A percentile compares a stretch with the other conserved stretches of the same genome.
These are phyloP conservation scores for Galium porrigens DNA, from an alignment of 305 asterid species.

Conservation along the genomic window DNA sequence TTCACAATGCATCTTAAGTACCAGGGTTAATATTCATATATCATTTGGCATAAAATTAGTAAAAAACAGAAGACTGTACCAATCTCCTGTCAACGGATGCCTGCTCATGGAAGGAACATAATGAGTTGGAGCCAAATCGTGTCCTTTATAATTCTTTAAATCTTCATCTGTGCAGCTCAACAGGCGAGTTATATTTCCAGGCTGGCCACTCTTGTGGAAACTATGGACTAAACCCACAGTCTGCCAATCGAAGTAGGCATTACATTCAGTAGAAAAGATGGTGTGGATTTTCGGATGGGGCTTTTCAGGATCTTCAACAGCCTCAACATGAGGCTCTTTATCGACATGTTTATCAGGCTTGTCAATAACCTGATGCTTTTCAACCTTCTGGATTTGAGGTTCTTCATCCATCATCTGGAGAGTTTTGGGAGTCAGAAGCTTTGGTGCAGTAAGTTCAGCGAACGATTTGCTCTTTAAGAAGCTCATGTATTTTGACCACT, in stretches of 20 bases:
- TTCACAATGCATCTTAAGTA: not conserved
- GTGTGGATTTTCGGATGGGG: slow-evolving; percentile 70
- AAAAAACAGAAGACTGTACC: slow-evolving; percentile 32
- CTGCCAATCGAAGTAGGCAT: slow-evolving; percentile 88
- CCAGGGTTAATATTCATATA: not conserved
- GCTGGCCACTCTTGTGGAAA: slow-evolving; percentile 78
- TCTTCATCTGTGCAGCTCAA: slow-evolving; percentile 86
- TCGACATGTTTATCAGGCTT: slow-evolving; percentile 17
- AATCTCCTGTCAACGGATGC: slow-evolving; percentile 85
- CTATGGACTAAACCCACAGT: slow-evolving; percentile 89
- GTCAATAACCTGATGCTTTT: slow-evolving; percentile 33
- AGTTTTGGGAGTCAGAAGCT: slow-evolving; percentile 39
- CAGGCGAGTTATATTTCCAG: slow-evolving; percentile 76
- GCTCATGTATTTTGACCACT: slow-evolving; percentile 77
- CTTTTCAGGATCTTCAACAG: slow-evolving; percentile 41
- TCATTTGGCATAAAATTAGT: not conserved
- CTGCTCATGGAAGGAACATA: slow-evolving; percentile 97
- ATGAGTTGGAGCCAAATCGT: slow-evolving; percentile 82
- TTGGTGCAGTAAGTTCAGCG: slow-evolving; percentile 55
- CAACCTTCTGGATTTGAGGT: slow-evolving; percentile 27
- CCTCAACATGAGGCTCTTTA: slow-evolving; percentile 23
- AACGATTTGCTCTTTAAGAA: slow-evolving; percentile 73
- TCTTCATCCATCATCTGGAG: slow-evolving; percentile 45
- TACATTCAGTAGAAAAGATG: slow-evolving; percentile 77
- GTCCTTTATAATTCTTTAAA: slow-evolving; percentile 72